Base-by-base conservation (phyloP, 2,329 filamentous ascomycete genomes). In the Xylaria digitata region DNA sequence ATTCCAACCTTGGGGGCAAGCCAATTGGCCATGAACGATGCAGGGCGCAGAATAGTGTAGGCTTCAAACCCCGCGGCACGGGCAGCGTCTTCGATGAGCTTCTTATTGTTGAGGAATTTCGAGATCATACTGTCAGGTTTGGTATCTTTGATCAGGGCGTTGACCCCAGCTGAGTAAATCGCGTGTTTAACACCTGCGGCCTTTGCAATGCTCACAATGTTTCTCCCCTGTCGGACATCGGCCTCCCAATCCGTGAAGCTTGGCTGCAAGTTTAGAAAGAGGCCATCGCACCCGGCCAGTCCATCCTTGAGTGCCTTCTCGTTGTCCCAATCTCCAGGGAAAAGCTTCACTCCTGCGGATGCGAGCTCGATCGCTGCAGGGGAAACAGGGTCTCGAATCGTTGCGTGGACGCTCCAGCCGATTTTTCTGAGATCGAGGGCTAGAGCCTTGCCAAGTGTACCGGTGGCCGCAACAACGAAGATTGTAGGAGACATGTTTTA, bases 1-100 rank as follows among this genome's bases (percentile, higher is more conserved):
- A 70, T 71, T 1, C 52, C 13, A 11, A 71, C 46, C 58, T 73
- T 73, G 13, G 72, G 70, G 11, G 62, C 64, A 2, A 74, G 54
- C 45, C 70, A 73, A 64, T 75, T 74, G 17, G 71, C 69, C 70
- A 71, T 72, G 43, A 71, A 68, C n/a, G 56, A 45, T 2, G 49
- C 48, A 1, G 70, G 70, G 6, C 71, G 70, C 17, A 72, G 52
- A 7, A 72, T 60, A 5, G 71, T 73, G 42, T 55, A 73, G n/a
- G 52, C 23, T 1, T 71, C 67, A n/a, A 75, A 72, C 0, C 59
- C 63, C 2, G 56, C 64, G 3, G 55, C 52, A 4, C 53, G 30
- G 7, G 65, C 62, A 5, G 48, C 62, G 2, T 58, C 49, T 49
- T 72, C 70, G 15, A 73, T 32, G 0, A 32, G n/a, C 17, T 42